Base-by-base conservation (phyloP, 106 monocot species). In the Amphibolis antarctica region DNA sequence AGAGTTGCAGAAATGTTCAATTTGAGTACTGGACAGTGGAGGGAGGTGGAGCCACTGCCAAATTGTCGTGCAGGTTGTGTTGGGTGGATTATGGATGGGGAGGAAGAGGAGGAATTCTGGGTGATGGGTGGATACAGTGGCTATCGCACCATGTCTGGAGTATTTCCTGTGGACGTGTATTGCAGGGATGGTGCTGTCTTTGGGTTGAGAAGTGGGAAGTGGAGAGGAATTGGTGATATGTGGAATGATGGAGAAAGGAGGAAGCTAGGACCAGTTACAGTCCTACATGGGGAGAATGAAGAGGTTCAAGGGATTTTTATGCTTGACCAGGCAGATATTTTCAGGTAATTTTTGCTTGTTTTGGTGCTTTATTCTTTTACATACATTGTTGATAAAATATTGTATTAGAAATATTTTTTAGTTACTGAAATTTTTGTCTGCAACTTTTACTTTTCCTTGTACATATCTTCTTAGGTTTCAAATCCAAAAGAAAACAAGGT, bases 141-240 rank as follows among this genome's bases (percentile, higher is more conserved):
- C 25, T 89, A 94, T 53, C 55, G 66, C n/a, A 68, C 86, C 0
- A 49, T 94, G 5, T 42, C 70, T 1, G 89, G 89, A 1, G 79
- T 89, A 55, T 86, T 89, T 22, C 88, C 89, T 0, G 76, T 69
- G 7, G 81, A 86, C 47, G 77, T 89, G 14, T 80, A 79, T 59
- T 89, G 66, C 53, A 83, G 71, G 69, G 93, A 94, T 31, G 93
- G 69, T 9, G 69, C 80, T 66, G 93, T 73, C 45, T 64, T 89
- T 29, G 83, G 83, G 53, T 27, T 89, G 69, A 76, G 65, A 63
- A 94, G 73, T 28, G 79, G 86, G 53, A 75, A 57, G 45, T 94
- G 93, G 89, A 77, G 83, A 71, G 79, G 79, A 66, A 69, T 89
- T 52, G 88, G 77, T 57, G 83, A 79, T 21, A 94, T 89, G 89